Conservation (phyloP, 2,329 filamentous ascomycete species). For the Xylariaceae sp. region DNA sequence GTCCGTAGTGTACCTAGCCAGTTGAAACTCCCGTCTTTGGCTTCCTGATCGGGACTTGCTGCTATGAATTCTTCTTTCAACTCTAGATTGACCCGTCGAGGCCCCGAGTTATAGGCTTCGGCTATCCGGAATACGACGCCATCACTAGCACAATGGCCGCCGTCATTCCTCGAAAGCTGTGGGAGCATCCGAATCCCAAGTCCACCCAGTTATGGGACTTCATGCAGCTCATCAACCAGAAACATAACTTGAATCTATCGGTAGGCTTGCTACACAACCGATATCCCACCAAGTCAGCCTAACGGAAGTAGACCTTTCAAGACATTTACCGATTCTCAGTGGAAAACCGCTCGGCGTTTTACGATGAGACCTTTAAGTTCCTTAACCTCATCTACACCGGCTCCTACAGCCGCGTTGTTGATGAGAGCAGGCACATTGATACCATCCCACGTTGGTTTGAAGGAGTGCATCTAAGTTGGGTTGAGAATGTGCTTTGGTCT, state of each 20-base stretch:
- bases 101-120: not conserved
- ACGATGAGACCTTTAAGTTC: constrained; percentile 57
- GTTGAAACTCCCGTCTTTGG: no score
- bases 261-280: constrained; percentile 36
- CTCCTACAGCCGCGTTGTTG: constrained; percentile 56
- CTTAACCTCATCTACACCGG: constrained; percentile 62
- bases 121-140: not conserved
- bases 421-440: constrained; percentile 66
- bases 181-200: constrained; percentile 61
- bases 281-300: not conserved
- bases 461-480: constrained; percentile 69
- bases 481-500: constrained; percentile 73
- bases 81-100: not conserved
- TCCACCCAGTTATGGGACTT: constrained; percentile 63
- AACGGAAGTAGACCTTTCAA: constrained; percentile 52
- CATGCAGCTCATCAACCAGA: constrained; percentile 60
- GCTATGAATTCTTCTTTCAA: not conserved
- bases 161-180: constrained; percentile 56
- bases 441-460: constrained; percentile 72
- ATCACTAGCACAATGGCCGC: constrained; percentile 5
- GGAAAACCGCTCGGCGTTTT: constrained; percentile 59
- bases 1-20: no score
- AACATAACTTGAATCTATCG: constrained; percentile 52
- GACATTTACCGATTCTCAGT: constrained; percentile 70
- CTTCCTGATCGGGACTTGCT: no score